Evolutionary conservation across 768 basidiomycete species (phyloP).

Genomic region (Pulveroboletus sp.): DNA sequence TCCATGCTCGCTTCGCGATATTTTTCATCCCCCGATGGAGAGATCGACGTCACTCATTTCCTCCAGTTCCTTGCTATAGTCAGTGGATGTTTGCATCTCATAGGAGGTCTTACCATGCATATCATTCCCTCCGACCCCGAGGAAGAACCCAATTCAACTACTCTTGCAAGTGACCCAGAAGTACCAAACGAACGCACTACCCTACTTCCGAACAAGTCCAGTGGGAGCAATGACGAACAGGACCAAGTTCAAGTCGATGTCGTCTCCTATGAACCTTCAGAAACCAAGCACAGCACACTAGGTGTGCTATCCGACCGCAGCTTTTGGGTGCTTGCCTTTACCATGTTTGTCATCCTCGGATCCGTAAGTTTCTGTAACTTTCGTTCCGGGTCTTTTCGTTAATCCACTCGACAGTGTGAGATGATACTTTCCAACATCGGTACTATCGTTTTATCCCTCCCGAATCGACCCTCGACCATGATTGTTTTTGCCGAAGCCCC

Average conservation of each 20-base stretch:
- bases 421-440: conserved; percentile 85
- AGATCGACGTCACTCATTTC: conserved; percentile 47
- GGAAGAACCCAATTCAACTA: background rate
- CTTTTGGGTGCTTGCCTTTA: conserved; percentile 61
- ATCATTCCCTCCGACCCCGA: conserved; percentile 9
- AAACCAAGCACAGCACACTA: conserved; percentile 27
- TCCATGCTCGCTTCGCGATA: conserved; percentile 58
- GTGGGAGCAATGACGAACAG: conserved; percentile 5
- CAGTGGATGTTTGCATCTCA: conserved; percentile 48
- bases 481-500: conserved; percentile 10
- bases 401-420: conserved; percentile 47
- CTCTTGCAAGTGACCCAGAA: conserved; percentile 13
- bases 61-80: conserved; percentile 54
- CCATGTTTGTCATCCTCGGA: conserved; percentile 56
- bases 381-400: background rate
- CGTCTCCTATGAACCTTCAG: conserved; percentile 19
- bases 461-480: conserved; percentile 24
- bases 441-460: conserved; percentile 65
- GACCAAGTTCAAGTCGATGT: conserved; percentile 19
- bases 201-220: conserved; percentile 28
- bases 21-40: conserved; percentile 49
- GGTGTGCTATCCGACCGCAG: conserved; percentile 50
- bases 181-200: conserved; percentile 27
- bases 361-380: conserved; percentile 47
- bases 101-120: conserved; percentile 48